Conservation (phyloP, 2,329 filamentous ascomycete genomes). For the Colletotrichum lini region DNA sequence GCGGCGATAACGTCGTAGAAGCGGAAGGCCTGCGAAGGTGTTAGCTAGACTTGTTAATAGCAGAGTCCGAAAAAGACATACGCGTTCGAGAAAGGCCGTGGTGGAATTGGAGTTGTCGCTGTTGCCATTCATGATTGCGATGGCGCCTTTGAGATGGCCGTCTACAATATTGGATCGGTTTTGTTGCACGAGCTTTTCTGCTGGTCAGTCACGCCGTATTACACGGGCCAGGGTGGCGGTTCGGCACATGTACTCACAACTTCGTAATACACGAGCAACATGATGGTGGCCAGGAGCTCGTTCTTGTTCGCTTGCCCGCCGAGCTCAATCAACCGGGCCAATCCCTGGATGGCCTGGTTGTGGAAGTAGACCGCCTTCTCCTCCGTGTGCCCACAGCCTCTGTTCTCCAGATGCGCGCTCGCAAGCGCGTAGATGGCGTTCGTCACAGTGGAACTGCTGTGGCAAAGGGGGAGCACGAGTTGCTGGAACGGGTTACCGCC, state of each 20-base stretch:
- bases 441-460: slow-evolving; percentile 73
- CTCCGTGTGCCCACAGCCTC: slow-evolving; percentile 58
- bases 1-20: slow-evolving; percentile 78
- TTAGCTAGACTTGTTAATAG: background rate
- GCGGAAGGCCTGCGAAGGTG: slow-evolving; percentile 67
- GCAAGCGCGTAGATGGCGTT: slow-evolving; percentile 89
- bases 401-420: slow-evolving; percentile 85
- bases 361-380: slow-evolving; percentile 73
- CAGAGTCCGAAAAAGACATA: slow-evolving; percentile 48
- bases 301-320: slow-evolving; percentile 66
- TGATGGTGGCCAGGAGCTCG: slow-evolving; percentile 73
- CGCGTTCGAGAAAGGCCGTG: slow-evolving; percentile 71
- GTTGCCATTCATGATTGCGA: slow-evolving; percentile 71
- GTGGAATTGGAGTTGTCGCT: slow-evolving; percentile 64
- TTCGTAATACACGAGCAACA: slow-evolving; percentile 75
- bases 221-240: background rate
- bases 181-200: slow-evolving; percentile 70
- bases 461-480: slow-evolving; percentile 72
- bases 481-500: slow-evolving; percentile 75
- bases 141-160: slow-evolving; percentile 72
- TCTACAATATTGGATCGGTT: slow-evolving; percentile 73
- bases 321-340: slow-evolving; percentile 70
- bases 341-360: slow-evolving; percentile 70
- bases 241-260: slow-evolving; percentile 62
- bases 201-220: background rate